A percentile compares a stretch with the other conserved stretches of the same genome.
Conservation (phyloP, 305 asterid genomes). For the Fraxinus greggii region DNA sequence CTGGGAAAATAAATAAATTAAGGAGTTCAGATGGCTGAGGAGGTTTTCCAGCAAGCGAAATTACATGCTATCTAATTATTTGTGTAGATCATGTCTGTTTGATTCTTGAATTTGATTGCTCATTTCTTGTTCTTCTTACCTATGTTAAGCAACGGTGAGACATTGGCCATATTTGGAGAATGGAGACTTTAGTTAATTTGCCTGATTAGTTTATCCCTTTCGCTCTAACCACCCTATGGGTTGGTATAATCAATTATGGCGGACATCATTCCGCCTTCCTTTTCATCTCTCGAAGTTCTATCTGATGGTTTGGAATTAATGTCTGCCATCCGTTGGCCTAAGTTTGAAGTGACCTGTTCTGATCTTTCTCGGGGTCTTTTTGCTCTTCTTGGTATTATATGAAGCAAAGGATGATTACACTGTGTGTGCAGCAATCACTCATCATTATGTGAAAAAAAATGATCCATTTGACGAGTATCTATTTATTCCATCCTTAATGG, state of each 20-base stretch:
- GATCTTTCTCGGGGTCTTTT: slow-evolving; percentile 21
- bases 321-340: slow-evolving; percentile 18
- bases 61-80: not conserved
- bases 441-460: slow-evolving; percentile 12
- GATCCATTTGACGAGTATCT: not conserved
- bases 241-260: slow-evolving; percentile 11
- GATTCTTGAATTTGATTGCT: not conserved
- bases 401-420: slow-evolving; percentile 26
- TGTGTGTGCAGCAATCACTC: not conserved
- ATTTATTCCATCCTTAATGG: not conserved
- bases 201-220: slow-evolving; percentile 15
- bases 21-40: slow-evolving; percentile 23
- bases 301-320: not conserved
- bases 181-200: slow-evolving; percentile 23
- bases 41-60: not conserved
- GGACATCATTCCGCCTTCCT: slow-evolving; percentile 20
- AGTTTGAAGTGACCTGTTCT: slow-evolving; percentile 23
- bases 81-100: not conserved
- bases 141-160: not conserved
- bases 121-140: not conserved
- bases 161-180: not conserved
- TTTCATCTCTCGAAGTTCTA: not conserved
- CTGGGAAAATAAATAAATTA: not conserved
- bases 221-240: slow-evolving; percentile 7
- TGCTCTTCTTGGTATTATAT: slow-evolving; percentile 13